Evolutionary conservation across 2,329 filamentous ascomycete genomes (phyloP).

Genomic region (Curvularia sp.): DNA sequence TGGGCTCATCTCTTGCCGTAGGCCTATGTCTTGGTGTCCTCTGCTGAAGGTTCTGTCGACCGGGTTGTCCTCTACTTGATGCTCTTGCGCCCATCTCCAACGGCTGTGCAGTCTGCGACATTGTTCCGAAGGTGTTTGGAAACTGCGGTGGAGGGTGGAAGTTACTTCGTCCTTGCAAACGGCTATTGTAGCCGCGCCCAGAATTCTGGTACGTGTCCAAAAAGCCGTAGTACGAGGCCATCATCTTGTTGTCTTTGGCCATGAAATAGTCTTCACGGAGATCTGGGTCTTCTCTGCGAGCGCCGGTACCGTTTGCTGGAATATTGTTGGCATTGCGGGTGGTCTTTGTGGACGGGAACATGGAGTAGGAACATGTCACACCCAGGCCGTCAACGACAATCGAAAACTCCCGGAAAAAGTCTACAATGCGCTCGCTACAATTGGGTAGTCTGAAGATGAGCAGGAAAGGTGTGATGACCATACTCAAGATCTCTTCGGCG

Average conservation of each 20-base stretch:
- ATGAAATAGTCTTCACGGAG: slow-evolving; percentile 91
- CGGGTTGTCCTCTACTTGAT: slow-evolving; percentile 36
- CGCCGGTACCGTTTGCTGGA: slow-evolving; percentile 48
- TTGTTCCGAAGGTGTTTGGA: slow-evolving; percentile 66
- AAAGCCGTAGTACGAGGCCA: slow-evolving; percentile 95
- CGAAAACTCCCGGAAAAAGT: slow-evolving; percentile 98
- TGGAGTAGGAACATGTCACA: slow-evolving; percentile 95
- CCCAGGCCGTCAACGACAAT: slow-evolving; percentile 95
- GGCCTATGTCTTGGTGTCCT: slow-evolving; percentile 35
- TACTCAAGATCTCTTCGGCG: slow-evolving; percentile 87
- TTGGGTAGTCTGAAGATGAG: slow-evolving; percentile 85
- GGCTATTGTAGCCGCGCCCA: slow-evolving; percentile 43
- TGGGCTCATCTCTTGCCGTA: slow-evolving; percentile 60
- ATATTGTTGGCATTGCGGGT: slow-evolving; percentile 59
- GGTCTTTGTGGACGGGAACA: slow-evolving; percentile 94
- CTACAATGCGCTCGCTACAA: slow-evolving; percentile 90
- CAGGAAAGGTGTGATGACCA: slow-evolving; percentile 89
- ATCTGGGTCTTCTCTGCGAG: slow-evolving; percentile 58
- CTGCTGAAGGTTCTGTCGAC: slow-evolving; percentile 33
- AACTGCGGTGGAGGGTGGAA: slow-evolving; percentile 81
- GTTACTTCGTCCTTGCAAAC: slow-evolving; percentile 40
- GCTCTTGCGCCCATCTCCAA: slow-evolving; percentile 48
- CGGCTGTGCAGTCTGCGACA: slow-evolving; percentile 60
- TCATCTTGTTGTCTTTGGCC: slow-evolving; percentile 97
- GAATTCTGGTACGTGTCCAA: slow-evolving; percentile 77